Conservation (phyloP, 257 asterid genomes). For the Capsicum baccatum region DNA sequence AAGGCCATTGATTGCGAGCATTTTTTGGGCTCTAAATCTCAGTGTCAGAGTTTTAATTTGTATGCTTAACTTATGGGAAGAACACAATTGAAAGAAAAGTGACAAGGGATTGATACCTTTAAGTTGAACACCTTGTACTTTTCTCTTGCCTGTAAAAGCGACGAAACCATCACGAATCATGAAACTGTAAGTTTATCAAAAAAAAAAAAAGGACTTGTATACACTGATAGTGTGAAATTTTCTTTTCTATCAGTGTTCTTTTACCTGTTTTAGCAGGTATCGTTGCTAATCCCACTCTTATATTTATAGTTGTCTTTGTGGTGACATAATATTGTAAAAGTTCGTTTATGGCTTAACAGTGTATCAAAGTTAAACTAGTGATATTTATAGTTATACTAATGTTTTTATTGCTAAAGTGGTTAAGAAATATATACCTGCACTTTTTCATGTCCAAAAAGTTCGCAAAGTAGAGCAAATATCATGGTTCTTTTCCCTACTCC, state of each 20-base stretch:
- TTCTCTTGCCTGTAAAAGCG: conserved; percentile 46
- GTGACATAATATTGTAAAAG: not conserved
- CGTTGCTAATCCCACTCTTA: not conserved
- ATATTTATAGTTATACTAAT: not conserved
- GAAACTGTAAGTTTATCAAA: not conserved
- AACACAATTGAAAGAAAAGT: not conserved
- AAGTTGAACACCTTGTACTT: conserved; percentile 48
- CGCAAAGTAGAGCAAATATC: conserved; percentile 77
- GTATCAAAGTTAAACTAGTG: not conserved
- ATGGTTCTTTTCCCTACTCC: conserved; percentile 92
- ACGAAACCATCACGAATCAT: not conserved
- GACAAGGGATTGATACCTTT: conserved; percentile 35
- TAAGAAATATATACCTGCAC: conserved; percentile 54
- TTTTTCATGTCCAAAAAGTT: conserved; percentile 58
- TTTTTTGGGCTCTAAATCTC: not conserved
- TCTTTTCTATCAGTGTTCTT: not conserved
- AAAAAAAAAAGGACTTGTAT: no score
- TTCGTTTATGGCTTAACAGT: not conserved
- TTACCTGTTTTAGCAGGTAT: not conserved
- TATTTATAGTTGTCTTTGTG: not conserved
- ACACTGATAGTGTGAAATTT: not conserved
- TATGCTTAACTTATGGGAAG: not conserved
- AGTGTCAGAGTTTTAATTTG: not conserved
- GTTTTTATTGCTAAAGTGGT: no score
- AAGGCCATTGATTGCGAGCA: not conserved